These are phyloP conservation scores for Sporisorium graminicola DNA, from an alignment of 1,284 basidiomycete genomes.

Conservation along the genomic window DNA sequence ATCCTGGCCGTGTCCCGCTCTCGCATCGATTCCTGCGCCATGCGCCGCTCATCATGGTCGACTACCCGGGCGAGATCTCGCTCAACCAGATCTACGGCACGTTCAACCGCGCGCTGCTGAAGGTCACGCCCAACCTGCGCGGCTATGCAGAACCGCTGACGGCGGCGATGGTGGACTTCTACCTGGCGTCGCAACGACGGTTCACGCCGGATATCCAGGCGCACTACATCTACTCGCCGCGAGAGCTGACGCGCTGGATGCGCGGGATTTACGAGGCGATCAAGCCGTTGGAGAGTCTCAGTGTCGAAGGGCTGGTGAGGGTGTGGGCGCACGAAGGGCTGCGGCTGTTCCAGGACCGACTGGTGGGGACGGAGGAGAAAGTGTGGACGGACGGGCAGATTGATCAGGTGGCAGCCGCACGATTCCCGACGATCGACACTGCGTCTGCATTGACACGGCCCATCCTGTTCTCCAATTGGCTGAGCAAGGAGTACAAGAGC, in stretches of 20 bases:
- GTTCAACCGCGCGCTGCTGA: slow-evolving; percentile 96
- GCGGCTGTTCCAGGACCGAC: slow-evolving; percentile 95
- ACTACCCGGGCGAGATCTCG: slow-evolving; percentile 96
- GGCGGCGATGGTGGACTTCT: slow-evolving; percentile 97
- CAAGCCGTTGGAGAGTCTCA: slow-evolving; percentile 87
- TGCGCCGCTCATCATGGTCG: slow-evolving; percentile 99
- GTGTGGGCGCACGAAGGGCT: slow-evolving; percentile 99
- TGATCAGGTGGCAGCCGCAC: slow-evolving; percentile 82
- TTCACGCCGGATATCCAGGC: slow-evolving; percentile 97
- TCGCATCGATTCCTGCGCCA: slow-evolving; percentile 97
- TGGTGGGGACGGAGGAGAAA: slow-evolving; percentile 75
- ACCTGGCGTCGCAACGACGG: slow-evolving; percentile 89
- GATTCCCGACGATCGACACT: slow-evolving; percentile 92
- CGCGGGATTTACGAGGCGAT: slow-evolving; percentile 98
- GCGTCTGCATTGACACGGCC: slow-evolving; percentile 82
- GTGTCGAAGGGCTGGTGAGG: slow-evolving; percentile 92
- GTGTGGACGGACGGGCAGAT: slow-evolving; percentile 94
- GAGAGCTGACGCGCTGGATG: slow-evolving; percentile 98
- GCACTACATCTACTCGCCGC: slow-evolving; percentile 98
- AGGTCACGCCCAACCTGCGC: slow-evolving; percentile 92
- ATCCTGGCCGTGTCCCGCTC: slow-evolving; percentile 98
- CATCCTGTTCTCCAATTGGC: slow-evolving; percentile 99
- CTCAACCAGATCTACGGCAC: slow-evolving; percentile 99
- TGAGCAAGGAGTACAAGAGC: slow-evolving; percentile 94
- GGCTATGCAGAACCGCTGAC: slow-evolving; percentile 95